phyloP scores from a whole-genome alignment of 257 asterid species.

The Linderniella brevidens region DNA sequence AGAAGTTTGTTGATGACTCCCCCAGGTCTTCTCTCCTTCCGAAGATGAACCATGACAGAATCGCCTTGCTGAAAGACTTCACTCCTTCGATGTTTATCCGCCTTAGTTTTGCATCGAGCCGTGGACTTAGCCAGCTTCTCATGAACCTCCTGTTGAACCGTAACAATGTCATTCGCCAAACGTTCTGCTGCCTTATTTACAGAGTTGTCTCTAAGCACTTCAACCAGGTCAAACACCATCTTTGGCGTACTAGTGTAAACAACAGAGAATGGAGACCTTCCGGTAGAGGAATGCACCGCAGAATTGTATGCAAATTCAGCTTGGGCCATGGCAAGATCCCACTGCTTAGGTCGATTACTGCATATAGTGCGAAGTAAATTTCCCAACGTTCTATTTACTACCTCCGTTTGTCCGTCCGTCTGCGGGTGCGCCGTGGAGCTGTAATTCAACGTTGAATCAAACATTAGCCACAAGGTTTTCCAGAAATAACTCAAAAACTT shows the following conservation, averaged over 20 bases:
- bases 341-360: not conserved
- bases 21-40: too few species aligned
- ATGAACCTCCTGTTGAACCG: slow-evolving; percentile 3
- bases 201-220: too few species aligned
- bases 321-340: not conserved
- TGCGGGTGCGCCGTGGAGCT: not conserved
- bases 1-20: too few species aligned
- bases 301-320: not conserved
- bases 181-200: not conserved
- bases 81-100: too few species aligned
- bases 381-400: not conserved
- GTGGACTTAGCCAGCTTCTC: too few species aligned
- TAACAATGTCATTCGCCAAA: not conserved
- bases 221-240: too few species aligned
- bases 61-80: too few species aligned
- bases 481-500: slow-evolving; percentile 2
- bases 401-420: not conserved
- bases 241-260: too few species aligned
- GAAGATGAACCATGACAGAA: too few species aligned
- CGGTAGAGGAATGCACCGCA: not conserved
- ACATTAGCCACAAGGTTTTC: not conserved
- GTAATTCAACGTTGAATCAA: not conserved
- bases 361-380: not conserved
- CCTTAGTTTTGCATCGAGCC: too few species aligned
- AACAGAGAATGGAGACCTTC: not conserved